Percentiles rank a stretch among this genome's conserved stretches.
Conservation (phyloP, 805 yeast species). For the Saturnispora halmiae region DNA sequence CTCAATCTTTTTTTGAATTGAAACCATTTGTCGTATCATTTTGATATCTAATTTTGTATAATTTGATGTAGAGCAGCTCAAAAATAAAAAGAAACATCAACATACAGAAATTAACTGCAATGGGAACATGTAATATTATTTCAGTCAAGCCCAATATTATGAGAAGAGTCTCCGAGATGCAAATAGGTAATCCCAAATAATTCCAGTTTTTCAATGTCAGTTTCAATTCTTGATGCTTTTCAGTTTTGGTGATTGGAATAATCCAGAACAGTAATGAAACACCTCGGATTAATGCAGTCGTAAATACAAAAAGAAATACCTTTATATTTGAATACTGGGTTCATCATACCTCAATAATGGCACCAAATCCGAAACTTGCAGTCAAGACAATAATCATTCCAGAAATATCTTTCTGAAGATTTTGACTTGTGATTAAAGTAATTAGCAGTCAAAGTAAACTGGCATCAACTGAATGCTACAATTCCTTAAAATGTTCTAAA, state of each 20-base stretch:
- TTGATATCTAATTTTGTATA: conserved; percentile 11
- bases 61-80: conserved; percentile 23
- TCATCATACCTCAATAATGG: conserved; percentile 34
- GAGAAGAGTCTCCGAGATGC: conserved; percentile 31
- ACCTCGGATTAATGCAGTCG: conserved; percentile 17
- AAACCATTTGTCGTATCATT: neutral
- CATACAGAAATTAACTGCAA: conserved; percentile 32
- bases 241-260: conserved; percentile 25
- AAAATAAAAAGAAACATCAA: conserved; percentile 22
- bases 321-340: conserved; percentile 31
- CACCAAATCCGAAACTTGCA: conserved; percentile 33
- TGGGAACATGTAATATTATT: conserved; percentile 35
- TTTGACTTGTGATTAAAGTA: conserved; percentile 15
- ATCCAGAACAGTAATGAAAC: conserved; percentile 19
- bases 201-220: conserved; percentile 27
- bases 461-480: conserved; percentile 34
- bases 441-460: conserved; percentile 18
- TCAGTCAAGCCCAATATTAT: conserved; percentile 37
- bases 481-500: conserved; percentile 40
- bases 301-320: conserved; percentile 33
- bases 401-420: conserved; percentile 14
- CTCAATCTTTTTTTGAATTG: conserved; percentile 12
- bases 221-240: conserved; percentile 17
- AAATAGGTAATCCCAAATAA: conserved; percentile 27
- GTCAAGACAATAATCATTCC: conserved; percentile 18